Conservation (phyloP, 495 filamentous ascomycete species). For the Neurospora sp. region DNA sequence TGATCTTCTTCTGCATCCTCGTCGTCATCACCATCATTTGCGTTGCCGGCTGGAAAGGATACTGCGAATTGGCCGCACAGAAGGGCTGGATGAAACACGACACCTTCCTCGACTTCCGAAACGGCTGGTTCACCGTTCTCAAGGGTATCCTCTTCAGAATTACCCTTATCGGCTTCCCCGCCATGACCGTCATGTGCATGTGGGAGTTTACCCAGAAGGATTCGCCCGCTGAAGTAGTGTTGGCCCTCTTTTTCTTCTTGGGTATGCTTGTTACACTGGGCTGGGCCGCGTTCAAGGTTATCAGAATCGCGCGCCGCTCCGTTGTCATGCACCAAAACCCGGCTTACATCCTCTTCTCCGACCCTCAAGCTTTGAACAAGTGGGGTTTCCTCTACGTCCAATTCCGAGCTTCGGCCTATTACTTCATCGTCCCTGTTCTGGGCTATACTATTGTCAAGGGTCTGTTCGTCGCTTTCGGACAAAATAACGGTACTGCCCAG, state of each 20-base stretch:
- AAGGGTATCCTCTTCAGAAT: slow-evolving; percentile 84
- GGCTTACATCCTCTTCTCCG: slow-evolving; percentile 94
- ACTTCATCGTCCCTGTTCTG: slow-evolving; percentile 83
- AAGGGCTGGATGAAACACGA: slow-evolving; percentile 73
- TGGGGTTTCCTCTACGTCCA: slow-evolving; percentile 99
- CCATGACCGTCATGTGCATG: slow-evolving; percentile 84
- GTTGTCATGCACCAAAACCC: slow-evolving; percentile 93
- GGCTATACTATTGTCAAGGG: slow-evolving; percentile 73
- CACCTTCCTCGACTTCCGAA: slow-evolving; percentile 90
- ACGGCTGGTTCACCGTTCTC: slow-evolving; percentile 54
- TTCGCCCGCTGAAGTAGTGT: slow-evolving; percentile 75
- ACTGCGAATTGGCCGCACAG: slow-evolving; percentile 64
- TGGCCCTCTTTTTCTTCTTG: slow-evolving; percentile 84
- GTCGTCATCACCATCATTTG: slow-evolving; percentile 58
- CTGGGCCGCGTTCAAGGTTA: slow-evolving; percentile 88
- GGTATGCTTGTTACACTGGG: slow-evolving; percentile 71
- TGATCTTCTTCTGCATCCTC: slow-evolving; percentile 76
- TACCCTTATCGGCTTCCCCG: slow-evolving; percentile 88
- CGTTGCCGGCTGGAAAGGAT: slow-evolving; percentile 71
- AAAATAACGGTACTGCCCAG: slow-evolving; percentile 61
- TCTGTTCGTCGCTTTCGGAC: slow-evolving; percentile 82
- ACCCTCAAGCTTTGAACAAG: slow-evolving; percentile 87
- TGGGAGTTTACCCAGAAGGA: slow-evolving; percentile 89
- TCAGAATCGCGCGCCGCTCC: slow-evolving; percentile 78
- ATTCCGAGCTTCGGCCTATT: slow-evolving; percentile 93